Evolutionary conservation across 2,329 filamentous ascomycete species (phyloP).

Genomic region (Thielaviopsis musarum): DNA sequence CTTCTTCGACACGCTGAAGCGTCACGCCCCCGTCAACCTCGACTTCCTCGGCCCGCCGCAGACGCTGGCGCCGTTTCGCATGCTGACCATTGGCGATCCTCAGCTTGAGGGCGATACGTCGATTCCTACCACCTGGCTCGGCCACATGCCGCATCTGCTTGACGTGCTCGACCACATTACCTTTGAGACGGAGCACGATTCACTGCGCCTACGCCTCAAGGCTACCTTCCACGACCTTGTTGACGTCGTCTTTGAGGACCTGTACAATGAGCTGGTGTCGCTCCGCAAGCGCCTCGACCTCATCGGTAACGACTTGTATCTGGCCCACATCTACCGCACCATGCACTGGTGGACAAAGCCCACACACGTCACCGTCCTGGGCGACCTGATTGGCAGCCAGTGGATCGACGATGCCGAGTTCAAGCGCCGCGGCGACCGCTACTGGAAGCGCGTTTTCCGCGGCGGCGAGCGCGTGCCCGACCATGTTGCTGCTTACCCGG

Average conservation of each 20-base stretch:
- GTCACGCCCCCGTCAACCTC: slow-evolving; percentile 7
- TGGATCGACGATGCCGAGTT: slow-evolving; percentile 88
- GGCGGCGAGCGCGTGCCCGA: slow-evolving; percentile 47
- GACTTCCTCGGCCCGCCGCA: slow-evolving; percentile 4
- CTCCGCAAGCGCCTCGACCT: slow-evolving; percentile 71
- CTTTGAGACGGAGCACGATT: slow-evolving; percentile 28
- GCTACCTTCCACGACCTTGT: slow-evolving; percentile 39
- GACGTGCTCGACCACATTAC: slow-evolving; percentile 30
- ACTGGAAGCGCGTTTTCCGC: slow-evolving; percentile 67
- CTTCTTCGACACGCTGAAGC: slow-evolving; percentile 9
- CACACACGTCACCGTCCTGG: slow-evolving; percentile 76
- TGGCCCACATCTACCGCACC: slow-evolving; percentile 79
- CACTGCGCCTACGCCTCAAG: slow-evolving; percentile 34
- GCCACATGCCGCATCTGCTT: slow-evolving; percentile 36
- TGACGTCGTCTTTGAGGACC: slow-evolving; percentile 49
- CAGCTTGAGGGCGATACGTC: slow-evolving; percentile 87
- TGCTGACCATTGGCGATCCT: slow-evolving; percentile 78
- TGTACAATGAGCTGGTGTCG: slow-evolving; percentile 48
- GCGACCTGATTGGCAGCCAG: slow-evolving; percentile 84
- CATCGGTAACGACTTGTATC: slow-evolving; percentile 84
- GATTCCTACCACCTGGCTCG: slow-evolving; percentile 42
- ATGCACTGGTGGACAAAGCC: slow-evolving; percentile 71
- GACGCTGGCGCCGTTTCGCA: slow-evolving; percentile 54
- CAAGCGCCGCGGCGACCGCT: slow-evolving; percentile 50
- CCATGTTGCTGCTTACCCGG: slow-evolving; percentile 32